Percentiles rank a stretch among this genome's conserved stretches.
Evolutionary conservation across 2,329 filamentous ascomycete genomes (phyloP).

Genomic region (Ophiostoma australiae): DNA sequence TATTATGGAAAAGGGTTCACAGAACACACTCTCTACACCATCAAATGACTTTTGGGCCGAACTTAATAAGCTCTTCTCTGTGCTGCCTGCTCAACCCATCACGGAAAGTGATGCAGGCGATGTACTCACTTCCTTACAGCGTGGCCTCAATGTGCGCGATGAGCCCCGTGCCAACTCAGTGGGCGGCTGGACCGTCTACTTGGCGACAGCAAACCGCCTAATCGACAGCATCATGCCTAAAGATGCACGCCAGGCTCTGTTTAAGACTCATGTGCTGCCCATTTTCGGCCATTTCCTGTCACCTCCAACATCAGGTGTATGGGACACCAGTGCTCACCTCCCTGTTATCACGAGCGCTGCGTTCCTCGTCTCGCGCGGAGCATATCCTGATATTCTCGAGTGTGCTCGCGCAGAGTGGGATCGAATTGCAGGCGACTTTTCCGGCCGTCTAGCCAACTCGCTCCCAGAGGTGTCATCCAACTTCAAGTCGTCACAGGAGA

Average conservation of each 20-base stretch:
- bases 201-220: conserved; percentile 57
- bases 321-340: conserved; percentile 35
- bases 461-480: conserved; percentile 78
- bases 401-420: conserved; percentile 58
- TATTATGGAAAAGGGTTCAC: conserved; percentile 79
- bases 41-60: conserved; percentile 66
- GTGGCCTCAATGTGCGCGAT: conserved; percentile 67
- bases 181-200: conserved; percentile 70
- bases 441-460: conserved; percentile 64
- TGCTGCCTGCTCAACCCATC: conserved; percentile 48
- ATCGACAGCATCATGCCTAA: conserved; percentile 42
- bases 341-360: conserved; percentile 46
- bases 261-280: conserved; percentile 49
- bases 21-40: conserved; percentile 51
- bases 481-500: conserved; percentile 65
- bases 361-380: conserved; percentile 40
- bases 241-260: conserved; percentile 43
- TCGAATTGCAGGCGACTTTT: conserved; percentile 55
- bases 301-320: conserved; percentile 39
- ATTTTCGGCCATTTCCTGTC: conserved; percentile 53
- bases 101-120: conserved; percentile 49
- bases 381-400: conserved; percentile 41
- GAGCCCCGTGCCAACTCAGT: conserved; percentile 65
- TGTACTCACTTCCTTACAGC: conserved; percentile 62
- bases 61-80: conserved; percentile 57